A percentile compares a stretch with the other conserved stretches of the same genome.
Conservation (phyloP, 192 early-diverging fungal species). For the Umbelopsis sp. region DNA sequence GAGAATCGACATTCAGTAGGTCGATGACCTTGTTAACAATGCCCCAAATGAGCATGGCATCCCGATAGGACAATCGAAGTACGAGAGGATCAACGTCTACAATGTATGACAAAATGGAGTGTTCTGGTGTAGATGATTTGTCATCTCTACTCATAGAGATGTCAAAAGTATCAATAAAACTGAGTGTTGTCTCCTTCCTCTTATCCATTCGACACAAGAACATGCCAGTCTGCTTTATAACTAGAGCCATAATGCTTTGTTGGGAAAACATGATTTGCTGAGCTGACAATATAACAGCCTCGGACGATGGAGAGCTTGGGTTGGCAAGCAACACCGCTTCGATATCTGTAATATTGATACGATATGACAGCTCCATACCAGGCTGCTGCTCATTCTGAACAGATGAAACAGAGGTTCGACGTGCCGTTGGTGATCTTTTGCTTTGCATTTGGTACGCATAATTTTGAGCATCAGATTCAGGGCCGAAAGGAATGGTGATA, state of each 20-base stretch:
- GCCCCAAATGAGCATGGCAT: constrained; percentile 78
- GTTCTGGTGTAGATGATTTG: constrained; percentile 60
- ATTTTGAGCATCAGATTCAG: constrained; percentile 14
- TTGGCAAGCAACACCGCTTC: constrained; percentile 88
- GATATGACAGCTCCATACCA: constrained; percentile 61
- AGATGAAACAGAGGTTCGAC: constrained; percentile 12
- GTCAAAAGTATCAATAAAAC: constrained; percentile 92
- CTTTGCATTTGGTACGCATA: background rate
- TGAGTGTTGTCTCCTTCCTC: constrained; percentile 73
- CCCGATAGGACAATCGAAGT: constrained; percentile 85
- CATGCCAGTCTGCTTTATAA: constrained; percentile 84
- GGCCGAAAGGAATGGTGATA: constrained; percentile 66
- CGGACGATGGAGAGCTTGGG: constrained; percentile 66
- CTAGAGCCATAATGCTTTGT: constrained; percentile 74
- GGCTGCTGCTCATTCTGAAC: constrained; percentile 17
- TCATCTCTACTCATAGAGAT: constrained; percentile 80
- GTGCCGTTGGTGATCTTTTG: background rate
- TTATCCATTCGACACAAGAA: constrained; percentile 90
- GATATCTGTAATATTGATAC: constrained; percentile 75
- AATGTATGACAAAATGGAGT: constrained; percentile 51
- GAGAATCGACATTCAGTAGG: constrained; percentile 42
- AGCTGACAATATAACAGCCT: constrained; percentile 87
- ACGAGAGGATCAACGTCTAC: constrained; percentile 80
- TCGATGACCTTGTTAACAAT: constrained; percentile 77
- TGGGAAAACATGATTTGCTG: constrained; percentile 81